Evolutionary conservation across 2,329 filamentous ascomycete genomes (phyloP), one percentile per base, ranked within the genome.

Genomic region (Pyricularia pennisetigena): DNA sequence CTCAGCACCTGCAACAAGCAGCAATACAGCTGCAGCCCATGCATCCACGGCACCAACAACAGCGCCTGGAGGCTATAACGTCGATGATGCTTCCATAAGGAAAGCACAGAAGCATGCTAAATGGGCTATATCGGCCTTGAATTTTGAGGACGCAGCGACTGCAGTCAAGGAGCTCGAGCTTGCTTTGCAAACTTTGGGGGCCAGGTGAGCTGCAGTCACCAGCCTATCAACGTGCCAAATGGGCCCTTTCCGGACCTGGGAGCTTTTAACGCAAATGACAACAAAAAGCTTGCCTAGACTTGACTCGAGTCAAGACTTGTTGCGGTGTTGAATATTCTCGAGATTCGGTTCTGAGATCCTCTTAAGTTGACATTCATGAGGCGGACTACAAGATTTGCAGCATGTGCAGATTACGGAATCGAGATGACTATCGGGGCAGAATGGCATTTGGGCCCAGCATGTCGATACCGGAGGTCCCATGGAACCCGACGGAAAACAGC

Each of bases 71-170:
- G 66, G 54, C 16, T 74, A 74, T 28, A 72, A 71, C 3, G 71
- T 78, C 35, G 92, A 97, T 71, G 90, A 93, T 71, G 81, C 84
- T 69, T 83, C 90, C 0, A 90, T 97, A 49, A 82, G 87, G 49
- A 86, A 89, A 73, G 94, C 95, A 4, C 93, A 97, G 77, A 99
- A 98, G 76, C 95, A 98, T 80, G 94, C 94, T 2, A 93, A 93
- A 74, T 99, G 93, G 92, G 95, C 95, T 0, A 97, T 98, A 61
- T 97, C 94, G 12, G 95, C 95, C 0, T 80, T 99, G 65, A 97
- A 97, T 74, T 99, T 99, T 78, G 95, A 99, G 73, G 95, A 99
- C 76, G 91, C 97, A 1, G 84, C 89, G 1, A 99, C 95, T 0
- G 95, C 95, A 0, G 89, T 98, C 4, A 89, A 89, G 74, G 94